Base-by-base conservation (phyloP, 345 rosid genomes). In the Camelina laxa region DNA sequence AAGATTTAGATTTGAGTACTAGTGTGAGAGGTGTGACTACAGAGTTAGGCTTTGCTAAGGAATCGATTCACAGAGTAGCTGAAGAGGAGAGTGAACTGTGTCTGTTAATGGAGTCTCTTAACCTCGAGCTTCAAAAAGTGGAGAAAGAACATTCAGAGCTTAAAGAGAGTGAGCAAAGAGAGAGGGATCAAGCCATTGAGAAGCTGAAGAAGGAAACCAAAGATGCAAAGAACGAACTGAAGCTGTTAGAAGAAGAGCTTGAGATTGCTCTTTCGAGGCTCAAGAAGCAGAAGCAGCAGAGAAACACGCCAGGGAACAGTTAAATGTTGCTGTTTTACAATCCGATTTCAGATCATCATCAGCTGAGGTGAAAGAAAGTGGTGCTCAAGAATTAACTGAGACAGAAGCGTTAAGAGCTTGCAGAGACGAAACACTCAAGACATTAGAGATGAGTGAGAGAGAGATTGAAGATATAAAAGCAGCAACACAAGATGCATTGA, bases 371-470 rank as follows among this genome's bases (percentile, higher is more conserved):
- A 89, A 87, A 86, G 95, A 89, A 80, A 86, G 76, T 15, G 92
- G 84, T 65, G 89, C 78, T 16, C 86, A 81, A 55, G 96, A 91
- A 69, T 56, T 87, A 79, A 96, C 87, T 42, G 95, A 94, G 89
- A 91, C 86, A 2, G 91, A 91, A 81, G 97, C 95, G n/a, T 88
- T 89, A 71, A 88, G 84, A 84, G 98, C 97, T 60, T 87, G 97
- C 35, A 95, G 89, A 80, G 88, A 85, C 36, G 98, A 88, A 80
- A 89, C 93, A 6, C 73, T 86, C 10, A 89, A 86, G 86, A 88
- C 82, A 70, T 57, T 87, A 39, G 88, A 86, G 74, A 85, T 85
- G 69, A 86, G 83, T 35, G 78, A 83, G 77, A 90, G 83, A 70
- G 93, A 88, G 85, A 90, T 94, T 1, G 87, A 84, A 72, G 93